Base-by-base conservation (phyloP, 2,329 filamentous ascomycete species). In the Pestalotiopsis sp. region DNA sequence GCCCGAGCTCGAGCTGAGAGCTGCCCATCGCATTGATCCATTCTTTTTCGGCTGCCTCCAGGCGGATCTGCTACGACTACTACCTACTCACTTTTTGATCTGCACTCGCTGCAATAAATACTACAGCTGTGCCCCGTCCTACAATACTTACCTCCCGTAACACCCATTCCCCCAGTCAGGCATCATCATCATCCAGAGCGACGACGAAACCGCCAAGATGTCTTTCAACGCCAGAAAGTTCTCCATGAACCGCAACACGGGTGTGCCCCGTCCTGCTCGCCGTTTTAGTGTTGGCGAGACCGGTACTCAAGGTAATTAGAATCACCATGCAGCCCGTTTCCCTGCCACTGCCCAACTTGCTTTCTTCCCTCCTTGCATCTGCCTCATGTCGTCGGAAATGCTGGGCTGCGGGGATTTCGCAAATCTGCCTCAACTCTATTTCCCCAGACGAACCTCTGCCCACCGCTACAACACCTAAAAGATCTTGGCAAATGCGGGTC, bases 201-300 rank as follows among this genome's bases (percentile, higher is more conserved):
- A 39, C 27, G 14, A 12, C 56, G 45, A 72, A 69, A n/a, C 72
- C 70, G 71, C 71, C 76, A 81, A 74, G 67, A 86, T 86, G 82
- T 59, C 57, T 2, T 87, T 87, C 74, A 80, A 82, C 77, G 85
- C 84, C 69, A 87, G 89, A 81, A 90, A 90, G 78, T 91, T 91
- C 80, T 90, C 88, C 71, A 90, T 91, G 81, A 90, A 91, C 80
- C 85, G 88, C 76, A 87, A 90, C 76, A 90, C 89, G 66, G 89
- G 89, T 74, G 85, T 86, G 56, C 89, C 89, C 69, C 85, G 89
- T 76, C 81, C 83, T 49, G 76, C 79, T 58, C 83, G 89, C 71
- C 85, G 89, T 73, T 90, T 90, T 76, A 90, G 87, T 74, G 83
- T 86, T 63, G 84, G 83, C 70, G 88, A 90, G 74, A 84, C 87